phyloP scores from a whole-genome alignment of 495 filamentous ascomycete genomes.

The Cladorrhinum samala region DNA sequence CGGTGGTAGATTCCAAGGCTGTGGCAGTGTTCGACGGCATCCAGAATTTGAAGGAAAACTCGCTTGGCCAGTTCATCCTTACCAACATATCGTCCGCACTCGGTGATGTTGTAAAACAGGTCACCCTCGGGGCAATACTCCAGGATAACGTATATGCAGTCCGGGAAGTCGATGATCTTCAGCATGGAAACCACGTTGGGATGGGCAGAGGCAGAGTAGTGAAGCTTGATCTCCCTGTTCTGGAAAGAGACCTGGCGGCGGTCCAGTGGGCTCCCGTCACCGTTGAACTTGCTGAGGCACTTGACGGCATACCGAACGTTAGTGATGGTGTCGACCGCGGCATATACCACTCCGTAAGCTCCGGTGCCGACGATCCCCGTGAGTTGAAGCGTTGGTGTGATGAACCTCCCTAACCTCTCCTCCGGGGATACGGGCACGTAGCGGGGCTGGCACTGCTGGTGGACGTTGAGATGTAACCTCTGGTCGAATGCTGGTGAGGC shows the following conservation, averaged over 20 bases:
- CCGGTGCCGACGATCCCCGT: constrained; percentile 84
- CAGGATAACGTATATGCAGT: constrained; percentile 95
- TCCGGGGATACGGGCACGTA: constrained; percentile 55
- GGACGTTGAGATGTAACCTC: constrained; percentile 29
- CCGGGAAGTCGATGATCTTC: constrained; percentile 85
- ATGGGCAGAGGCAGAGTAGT: constrained; percentile 81
- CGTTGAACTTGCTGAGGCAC: constrained; percentile 78
- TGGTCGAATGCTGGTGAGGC: constrained; percentile 45
- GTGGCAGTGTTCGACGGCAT: constrained; percentile 96
- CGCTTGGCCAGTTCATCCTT: constrained; percentile 83
- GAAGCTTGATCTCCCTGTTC: constrained; percentile 84
- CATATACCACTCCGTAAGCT: constrained; percentile 96
- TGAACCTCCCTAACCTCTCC: constrained; percentile 77
- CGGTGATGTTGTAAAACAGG: constrained; percentile 94
- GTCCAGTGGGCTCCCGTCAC: constrained; percentile 68
- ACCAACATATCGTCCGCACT: constrained; percentile 84
- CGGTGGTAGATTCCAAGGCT: constrained; percentile 90
- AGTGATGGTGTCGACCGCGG: constrained; percentile 80
- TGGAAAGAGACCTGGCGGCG: constrained; percentile 83
- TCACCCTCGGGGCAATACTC: constrained; percentile 98
- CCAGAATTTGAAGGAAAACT: constrained; percentile 92
- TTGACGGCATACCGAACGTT: constrained; percentile 88
- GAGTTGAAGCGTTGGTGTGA: constrained; percentile 77
- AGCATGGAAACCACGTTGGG: constrained; percentile 90
- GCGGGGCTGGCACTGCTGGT: constrained; percentile 33